phyloP scores from a whole-genome alignment of 768 basidiomycete genomes.

The Psilocybe tampanensis region DNA sequence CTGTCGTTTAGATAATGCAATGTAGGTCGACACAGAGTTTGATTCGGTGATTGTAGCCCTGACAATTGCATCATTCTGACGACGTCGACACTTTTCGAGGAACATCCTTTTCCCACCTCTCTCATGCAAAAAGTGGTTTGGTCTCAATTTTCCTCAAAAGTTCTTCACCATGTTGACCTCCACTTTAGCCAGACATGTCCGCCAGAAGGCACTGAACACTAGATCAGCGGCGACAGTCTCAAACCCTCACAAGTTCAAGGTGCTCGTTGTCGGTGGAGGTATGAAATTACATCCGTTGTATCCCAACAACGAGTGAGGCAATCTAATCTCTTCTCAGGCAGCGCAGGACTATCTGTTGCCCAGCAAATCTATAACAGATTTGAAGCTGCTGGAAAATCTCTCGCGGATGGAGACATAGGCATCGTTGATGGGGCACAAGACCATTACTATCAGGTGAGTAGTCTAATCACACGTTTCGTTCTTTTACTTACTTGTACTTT shows the following conservation, averaged over 20 bases:
- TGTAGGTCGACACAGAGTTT: background rate
- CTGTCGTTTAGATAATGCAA: slow-evolving; percentile 10
- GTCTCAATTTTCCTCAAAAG: background rate
- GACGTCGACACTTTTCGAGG: background rate
- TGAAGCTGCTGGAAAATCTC: slow-evolving; percentile 62
- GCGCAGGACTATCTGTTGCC: slow-evolving; percentile 80
- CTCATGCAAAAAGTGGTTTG: background rate
- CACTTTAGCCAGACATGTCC: slow-evolving; percentile 14
- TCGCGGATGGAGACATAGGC: slow-evolving; percentile 78
- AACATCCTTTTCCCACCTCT: slow-evolving; percentile 1
- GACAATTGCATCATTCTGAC: slow-evolving; percentile 17
- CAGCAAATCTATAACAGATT: slow-evolving; percentile 88
- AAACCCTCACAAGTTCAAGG: slow-evolving; percentile 65
- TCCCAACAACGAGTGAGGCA: background rate
- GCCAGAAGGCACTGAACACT: slow-evolving; percentile 13
- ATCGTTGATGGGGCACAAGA: slow-evolving; percentile 81
- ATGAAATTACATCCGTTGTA: slow-evolving; percentile 26
- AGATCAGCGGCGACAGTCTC: slow-evolving; percentile 40
- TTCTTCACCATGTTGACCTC: slow-evolving; percentile 16
- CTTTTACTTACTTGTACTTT: slow-evolving; percentile 1
- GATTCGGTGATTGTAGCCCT: slow-evolving; percentile 17
- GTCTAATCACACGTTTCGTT: background rate
- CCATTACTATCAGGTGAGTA: slow-evolving; percentile 80
- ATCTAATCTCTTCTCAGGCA: slow-evolving; percentile 48
- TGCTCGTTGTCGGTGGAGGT: slow-evolving; percentile 90